Evolutionary conservation across 352 stramenopile genomes (phyloP).

Genomic region (Phytopythium chamaehyphon): DNA sequence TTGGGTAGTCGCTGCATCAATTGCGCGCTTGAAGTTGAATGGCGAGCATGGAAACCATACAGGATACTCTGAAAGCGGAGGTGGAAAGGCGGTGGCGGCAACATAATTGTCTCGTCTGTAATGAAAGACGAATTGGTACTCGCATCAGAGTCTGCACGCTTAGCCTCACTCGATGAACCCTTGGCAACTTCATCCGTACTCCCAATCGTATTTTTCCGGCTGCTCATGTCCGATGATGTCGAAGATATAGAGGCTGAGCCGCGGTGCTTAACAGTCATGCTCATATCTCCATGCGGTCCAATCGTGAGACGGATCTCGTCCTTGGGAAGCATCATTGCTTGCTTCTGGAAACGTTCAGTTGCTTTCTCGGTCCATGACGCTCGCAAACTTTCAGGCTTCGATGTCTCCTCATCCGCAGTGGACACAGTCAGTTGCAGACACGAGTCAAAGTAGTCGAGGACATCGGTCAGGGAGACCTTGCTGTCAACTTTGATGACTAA

Average conservation of each 20-base stretch:
- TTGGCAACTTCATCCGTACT: background rate
- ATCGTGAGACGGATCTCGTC: constrained; percentile 62
- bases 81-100: constrained; percentile 46
- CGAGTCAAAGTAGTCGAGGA: constrained; percentile 57
- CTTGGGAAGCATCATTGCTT: constrained; percentile 27
- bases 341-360: constrained; percentile 4
- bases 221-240: background rate
- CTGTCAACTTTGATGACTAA: constrained; percentile 62
- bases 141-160: background rate
- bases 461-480: constrained; percentile 32
- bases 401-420: constrained; percentile 18
- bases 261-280: constrained; percentile 38
- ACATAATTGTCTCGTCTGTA: constrained; percentile 7
- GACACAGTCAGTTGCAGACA: constrained; percentile 22
- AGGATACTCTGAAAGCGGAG: constrained; percentile 67
- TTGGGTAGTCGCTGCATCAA: constrained; percentile 70
- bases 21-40: constrained; percentile 41
- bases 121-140: background rate
- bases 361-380: constrained; percentile 19
- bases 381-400: constrained; percentile 22
- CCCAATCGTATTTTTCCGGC: background rate
- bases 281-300: constrained; percentile 30
- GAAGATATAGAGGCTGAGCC: constrained; percentile 5
- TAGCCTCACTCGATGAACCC: background rate
- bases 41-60: constrained; percentile 70